A percentile compares a stretch with the other conserved stretches of the same genome.
These are phyloP conservation scores for Blastobotrys ciferrii DNA, from an alignment of 1,139 yeast species.

Conservation along the genomic window DNA sequence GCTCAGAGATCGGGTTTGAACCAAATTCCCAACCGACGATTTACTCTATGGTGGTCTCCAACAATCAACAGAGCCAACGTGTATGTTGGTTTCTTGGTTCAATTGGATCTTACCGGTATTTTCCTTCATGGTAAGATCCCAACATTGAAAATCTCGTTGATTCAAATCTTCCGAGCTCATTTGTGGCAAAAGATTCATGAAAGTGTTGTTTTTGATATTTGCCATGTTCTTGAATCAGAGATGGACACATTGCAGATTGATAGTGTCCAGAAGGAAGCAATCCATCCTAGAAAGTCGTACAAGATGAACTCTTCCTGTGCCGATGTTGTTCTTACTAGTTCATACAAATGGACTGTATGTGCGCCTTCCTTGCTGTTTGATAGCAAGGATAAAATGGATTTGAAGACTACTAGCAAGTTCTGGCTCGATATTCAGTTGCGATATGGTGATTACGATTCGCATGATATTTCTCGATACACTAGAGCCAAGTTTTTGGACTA, in stretches of 20 bases:
- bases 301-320: conserved; percentile 97
- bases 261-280: conserved; percentile 83
- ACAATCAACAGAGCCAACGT: conserved; percentile 97
- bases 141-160: conserved; percentile 88
- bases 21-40: conserved; percentile 96
- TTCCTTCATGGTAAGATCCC: conserved; percentile 98
- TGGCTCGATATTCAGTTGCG: conserved; percentile 96
- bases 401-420: conserved; percentile 61
- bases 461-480: conserved; percentile 91
- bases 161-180: conserved; percentile 96
- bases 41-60: conserved; percentile 99
- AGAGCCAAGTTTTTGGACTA: conserved; percentile 91
- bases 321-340: conserved; percentile 74
- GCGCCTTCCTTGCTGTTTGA: conserved; percentile 72
- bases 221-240: conserved; percentile 89
- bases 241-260: conserved; percentile 81
- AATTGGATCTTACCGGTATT: conserved; percentile 93
- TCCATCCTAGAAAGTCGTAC: conserved; percentile 96
- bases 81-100: conserved; percentile 95
- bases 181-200: conserved; percentile 99
- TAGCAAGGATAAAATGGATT: conserved; percentile 39
- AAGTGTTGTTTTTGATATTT: conserved; percentile 86
- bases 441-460: conserved; percentile 97
- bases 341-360: conserved; percentile 81
- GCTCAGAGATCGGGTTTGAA: conserved; percentile 97